Percentiles rank a stretch among this genome's conserved stretches.
phyloP scores from a whole-genome alignment of 139 green algal genomes.

The Parachlorella kessleri region DNA sequence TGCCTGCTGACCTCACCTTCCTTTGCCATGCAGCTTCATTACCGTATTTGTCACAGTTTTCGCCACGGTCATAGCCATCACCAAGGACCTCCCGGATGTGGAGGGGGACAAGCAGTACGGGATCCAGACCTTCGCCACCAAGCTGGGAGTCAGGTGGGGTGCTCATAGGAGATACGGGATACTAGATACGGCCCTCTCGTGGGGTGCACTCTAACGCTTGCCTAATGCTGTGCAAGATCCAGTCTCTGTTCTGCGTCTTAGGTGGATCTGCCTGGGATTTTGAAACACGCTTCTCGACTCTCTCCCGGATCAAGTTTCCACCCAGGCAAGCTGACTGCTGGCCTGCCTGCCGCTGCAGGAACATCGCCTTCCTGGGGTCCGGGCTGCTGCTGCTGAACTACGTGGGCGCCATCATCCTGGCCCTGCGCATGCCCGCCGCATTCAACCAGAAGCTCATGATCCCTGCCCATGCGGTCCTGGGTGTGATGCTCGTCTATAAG shows the following conservation, averaged over 20 bases:
- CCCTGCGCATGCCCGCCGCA: constrained; percentile 49
- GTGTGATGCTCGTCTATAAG: constrained; percentile 55
- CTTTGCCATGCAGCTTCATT: constrained; percentile 93
- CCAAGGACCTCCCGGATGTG: constrained; percentile 98
- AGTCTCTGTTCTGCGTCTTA: too few relatives aligned
- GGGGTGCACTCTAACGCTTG: too few relatives aligned
- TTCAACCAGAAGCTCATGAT: constrained; percentile 87
- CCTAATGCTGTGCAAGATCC: too few relatives aligned
- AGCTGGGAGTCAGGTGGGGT: constrained; percentile 67
- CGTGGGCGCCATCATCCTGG: constrained; percentile 70
- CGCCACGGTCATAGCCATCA: constrained; percentile 96
- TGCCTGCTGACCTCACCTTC: too few relatives aligned
- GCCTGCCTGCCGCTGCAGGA: too few relatives aligned
- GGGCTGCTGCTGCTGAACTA: constrained; percentile 94
- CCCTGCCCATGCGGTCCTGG: constrained; percentile 74
- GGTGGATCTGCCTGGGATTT: too few relatives aligned
- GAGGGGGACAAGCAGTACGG: constrained; percentile 91
- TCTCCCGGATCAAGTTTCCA: too few relatives aligned
- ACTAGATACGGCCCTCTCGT: too few relatives aligned
- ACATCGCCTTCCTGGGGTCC: constrained; percentile 59
- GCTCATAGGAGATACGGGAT: too few relatives aligned
- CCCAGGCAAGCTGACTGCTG: too few relatives aligned
- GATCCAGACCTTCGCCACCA: constrained; percentile 95
- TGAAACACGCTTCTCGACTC: too few relatives aligned
- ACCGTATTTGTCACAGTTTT: constrained; percentile 98